Percentiles rank a stretch among this genome's conserved stretches.
Evolutionary conservation across 75 land plant species (phyloP).

Genomic region (Pinus tabuliformis): DNA sequence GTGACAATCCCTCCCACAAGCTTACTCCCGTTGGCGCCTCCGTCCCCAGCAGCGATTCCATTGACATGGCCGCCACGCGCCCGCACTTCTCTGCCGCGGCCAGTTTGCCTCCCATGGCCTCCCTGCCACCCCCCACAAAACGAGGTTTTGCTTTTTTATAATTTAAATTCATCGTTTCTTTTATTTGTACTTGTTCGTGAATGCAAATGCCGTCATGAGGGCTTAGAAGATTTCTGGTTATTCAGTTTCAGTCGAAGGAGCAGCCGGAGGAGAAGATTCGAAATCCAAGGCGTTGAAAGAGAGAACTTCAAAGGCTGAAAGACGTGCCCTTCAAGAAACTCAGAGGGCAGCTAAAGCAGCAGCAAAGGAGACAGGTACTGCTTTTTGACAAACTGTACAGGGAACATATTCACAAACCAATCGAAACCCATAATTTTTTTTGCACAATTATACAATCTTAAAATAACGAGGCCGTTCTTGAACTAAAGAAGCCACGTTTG

Average conservation of each 20-base stretch:
- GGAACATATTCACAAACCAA: too few species aligned
- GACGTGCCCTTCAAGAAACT: constrained; percentile 91
- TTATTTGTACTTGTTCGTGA: not conserved
- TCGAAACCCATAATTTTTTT: too few species aligned
- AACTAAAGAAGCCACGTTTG: too few species aligned
- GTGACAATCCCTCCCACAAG: not conserved
- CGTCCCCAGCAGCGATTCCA: constrained; percentile 32
- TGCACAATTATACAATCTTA: too few species aligned
- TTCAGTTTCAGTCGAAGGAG: constrained; percentile 19
- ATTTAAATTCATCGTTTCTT: not conserved
- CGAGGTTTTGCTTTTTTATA: not conserved
- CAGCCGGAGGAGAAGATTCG: constrained; percentile 10
- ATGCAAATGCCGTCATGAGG: not conserved
- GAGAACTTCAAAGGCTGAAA: constrained; percentile 86
- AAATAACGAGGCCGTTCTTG: too few species aligned
- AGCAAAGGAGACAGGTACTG: constrained; percentile 51
- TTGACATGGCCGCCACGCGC: constrained; percentile 9
- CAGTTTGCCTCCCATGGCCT: constrained; percentile 1
- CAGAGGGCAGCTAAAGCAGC: constrained; percentile 92
- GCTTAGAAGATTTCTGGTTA: not conserved
- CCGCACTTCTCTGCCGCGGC: not conserved
- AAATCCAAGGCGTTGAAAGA: constrained; percentile 60
- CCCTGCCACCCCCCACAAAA: not conserved
- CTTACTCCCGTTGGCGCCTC: constrained; percentile 25
- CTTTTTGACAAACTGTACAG: too few species aligned